Base-by-base conservation (phyloP, 371 early-diverging fungal species). In the Mucor piriformis region DNA sequence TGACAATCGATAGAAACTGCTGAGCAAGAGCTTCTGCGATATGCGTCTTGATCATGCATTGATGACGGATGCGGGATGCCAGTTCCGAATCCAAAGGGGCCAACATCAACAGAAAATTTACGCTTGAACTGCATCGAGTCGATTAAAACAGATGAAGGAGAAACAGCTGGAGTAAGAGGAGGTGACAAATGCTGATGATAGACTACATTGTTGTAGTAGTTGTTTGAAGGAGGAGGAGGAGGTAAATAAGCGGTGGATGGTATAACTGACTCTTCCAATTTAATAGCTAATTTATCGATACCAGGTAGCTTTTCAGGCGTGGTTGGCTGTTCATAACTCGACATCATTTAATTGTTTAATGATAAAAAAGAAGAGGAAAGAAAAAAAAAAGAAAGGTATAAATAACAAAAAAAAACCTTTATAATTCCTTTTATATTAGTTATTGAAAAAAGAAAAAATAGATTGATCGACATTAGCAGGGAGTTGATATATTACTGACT, bases 71-170 rank as follows among this genome's bases (percentile, higher is more conserved):
- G 66, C 20, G 66, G 61, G 24, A 72, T 60, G 15, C 50, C 59
- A 12, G 73, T 71, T 21, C 69, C 66, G 51, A 70, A 77, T 40
- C 77, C 67, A 64, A 80, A 76, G 10, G 80, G 77, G 21, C 77
- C 77, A 8, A 77, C 70, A 63, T 80, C 80, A n/a, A 80, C 72
- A 13, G 80, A 80, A 50, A 66, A 77, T 49, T 76, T 80, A 11
- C 80, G 72, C 59, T 75, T 67, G 44, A 66, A 70, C 37, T 70
- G 62, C 64, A 70, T 59, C 27, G 69, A 68, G 37, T 68, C 69
- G 20, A 62, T 21, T 11, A 71, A 48, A 32, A 71, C 57, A 38
- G 71, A 71, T 15, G 71, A 67, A 55, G 71, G 71, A 38, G 71
- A 71, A 11, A 71, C 67, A 25, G 71, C 71, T 55, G 71, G 71